These are phyloP conservation scores for Verticillium tricorpus DNA, from an alignment of 2,329 filamentous ascomycete species.

Conservation along the genomic window DNA sequence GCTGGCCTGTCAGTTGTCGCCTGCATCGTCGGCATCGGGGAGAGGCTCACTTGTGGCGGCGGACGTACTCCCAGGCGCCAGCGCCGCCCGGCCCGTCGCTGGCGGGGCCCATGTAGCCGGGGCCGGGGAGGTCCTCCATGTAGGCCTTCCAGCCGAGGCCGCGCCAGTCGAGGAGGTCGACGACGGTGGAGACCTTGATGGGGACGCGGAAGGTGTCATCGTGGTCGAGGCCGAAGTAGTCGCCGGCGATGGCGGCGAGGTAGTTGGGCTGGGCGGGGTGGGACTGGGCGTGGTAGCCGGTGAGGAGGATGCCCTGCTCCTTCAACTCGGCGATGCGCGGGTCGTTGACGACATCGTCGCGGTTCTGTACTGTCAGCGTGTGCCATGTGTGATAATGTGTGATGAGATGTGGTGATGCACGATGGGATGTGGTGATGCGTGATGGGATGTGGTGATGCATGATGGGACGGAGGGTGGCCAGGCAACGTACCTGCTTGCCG, in stretches of 20 bases:
- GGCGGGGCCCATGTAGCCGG: constrained; percentile 36
- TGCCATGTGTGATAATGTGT: not conserved
- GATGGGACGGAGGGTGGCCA: too few relatives aligned
- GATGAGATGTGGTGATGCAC: too few relatives aligned
- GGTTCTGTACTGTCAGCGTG: constrained; percentile 29
- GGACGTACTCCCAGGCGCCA: constrained; percentile 21
- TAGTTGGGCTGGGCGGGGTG: constrained; percentile 44
- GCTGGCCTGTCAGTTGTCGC: constrained; percentile 20
- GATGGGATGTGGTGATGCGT: too few relatives aligned
- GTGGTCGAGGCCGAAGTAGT: constrained; percentile 44
- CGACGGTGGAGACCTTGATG: constrained; percentile 31
- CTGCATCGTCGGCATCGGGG: not conserved
- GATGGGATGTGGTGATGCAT: too few relatives aligned
- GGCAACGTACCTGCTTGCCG: constrained; percentile 34
- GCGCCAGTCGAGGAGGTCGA: constrained; percentile 27
- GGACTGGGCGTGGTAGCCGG: constrained; percentile 40
- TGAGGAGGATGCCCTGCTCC: constrained; percentile 38
- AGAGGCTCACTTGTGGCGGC: constrained; percentile 14
- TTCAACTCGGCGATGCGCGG: constrained; percentile 33
- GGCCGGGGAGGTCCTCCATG: constrained; percentile 27
- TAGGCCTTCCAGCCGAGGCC: constrained; percentile 27
- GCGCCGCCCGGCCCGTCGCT: constrained; percentile 23
- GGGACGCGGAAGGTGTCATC: constrained; percentile 39
- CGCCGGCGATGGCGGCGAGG: constrained; percentile 38
- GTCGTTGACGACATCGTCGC: constrained; percentile 33